These are phyloP conservation scores for Beta lomatogona DNA, from an alignment of 179 eudicot species.

Conservation along the genomic window DNA sequence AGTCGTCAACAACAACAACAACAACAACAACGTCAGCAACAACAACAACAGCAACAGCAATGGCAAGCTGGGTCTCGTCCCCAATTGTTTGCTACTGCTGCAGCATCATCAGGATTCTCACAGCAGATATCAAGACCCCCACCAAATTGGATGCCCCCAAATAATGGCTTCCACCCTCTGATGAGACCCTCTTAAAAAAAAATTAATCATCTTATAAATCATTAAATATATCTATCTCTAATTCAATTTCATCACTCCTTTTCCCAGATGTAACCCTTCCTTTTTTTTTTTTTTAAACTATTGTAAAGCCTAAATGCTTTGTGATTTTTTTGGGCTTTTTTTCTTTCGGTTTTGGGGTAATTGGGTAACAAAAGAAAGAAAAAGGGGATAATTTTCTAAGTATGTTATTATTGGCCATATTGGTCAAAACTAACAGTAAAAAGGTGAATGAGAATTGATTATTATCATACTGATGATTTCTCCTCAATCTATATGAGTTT, in stretches of 20 bases:
- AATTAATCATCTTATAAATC: background rate
- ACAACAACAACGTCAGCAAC: too few relatives aligned
- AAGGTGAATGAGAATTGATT: background rate
- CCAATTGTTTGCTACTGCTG: slow-evolving; percentile 65
- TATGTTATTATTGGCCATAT: slow-evolving; percentile 14
- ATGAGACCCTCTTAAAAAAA: slow-evolving; percentile 61
- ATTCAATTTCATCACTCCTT: slow-evolving; percentile 22
- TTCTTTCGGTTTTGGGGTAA: slow-evolving; percentile 5
- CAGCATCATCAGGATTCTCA: slow-evolving; percentile 99
- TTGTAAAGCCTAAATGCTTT: slow-evolving; percentile 17
- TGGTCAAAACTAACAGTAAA: slow-evolving; percentile 33
- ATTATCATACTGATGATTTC: background rate
- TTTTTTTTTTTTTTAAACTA: background rate
- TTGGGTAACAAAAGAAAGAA: background rate
- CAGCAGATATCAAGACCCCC: slow-evolving; percentile 55
- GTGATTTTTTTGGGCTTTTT: slow-evolving; percentile 8
- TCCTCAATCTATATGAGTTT: background rate
- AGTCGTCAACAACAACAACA: slow-evolving; percentile 16
- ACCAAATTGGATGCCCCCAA: slow-evolving; percentile 54
- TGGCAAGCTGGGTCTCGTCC: slow-evolving; percentile 49
- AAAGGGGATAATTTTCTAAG: background rate
- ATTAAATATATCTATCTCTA: slow-evolving; percentile 7
- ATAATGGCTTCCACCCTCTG: slow-evolving; percentile 52
- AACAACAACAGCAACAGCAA: slow-evolving; percentile 37
- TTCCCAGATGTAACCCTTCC: background rate